Conservation (phyloP, 164 flowering plant species). For the Vitis rupestris region DNA sequence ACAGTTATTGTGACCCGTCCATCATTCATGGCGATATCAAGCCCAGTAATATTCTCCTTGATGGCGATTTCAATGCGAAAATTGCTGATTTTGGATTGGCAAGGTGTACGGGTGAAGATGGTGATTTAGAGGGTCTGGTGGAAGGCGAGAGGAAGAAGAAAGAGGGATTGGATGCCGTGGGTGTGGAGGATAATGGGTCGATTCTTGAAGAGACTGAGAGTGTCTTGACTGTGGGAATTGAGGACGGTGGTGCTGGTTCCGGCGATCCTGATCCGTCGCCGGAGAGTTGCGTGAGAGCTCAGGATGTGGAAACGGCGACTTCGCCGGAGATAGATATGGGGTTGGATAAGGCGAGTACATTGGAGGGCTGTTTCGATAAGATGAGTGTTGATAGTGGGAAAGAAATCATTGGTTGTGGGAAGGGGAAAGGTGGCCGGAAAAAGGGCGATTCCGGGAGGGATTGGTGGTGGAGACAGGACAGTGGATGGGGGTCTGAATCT, state of each 20-base stretch:
- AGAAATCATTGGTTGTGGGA: constrained; percentile 25
- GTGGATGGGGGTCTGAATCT: constrained; percentile 47
- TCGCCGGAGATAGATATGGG: constrained; percentile 54
- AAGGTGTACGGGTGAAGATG: constrained; percentile 28
- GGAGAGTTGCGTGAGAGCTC: constrained; percentile 29
- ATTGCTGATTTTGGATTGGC: constrained; percentile 90
- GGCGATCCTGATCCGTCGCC: constrained; percentile 41
- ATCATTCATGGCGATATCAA: constrained; percentile 92
- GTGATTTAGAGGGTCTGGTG: constrained; percentile 24
- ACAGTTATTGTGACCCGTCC: constrained; percentile 59
- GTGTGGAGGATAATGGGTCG: constrained; percentile 57
- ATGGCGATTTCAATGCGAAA: constrained; percentile 61
- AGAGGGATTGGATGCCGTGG: constrained; percentile 7
- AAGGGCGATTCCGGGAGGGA: constrained; percentile 56
- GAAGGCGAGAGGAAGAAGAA: constrained; percentile 23
- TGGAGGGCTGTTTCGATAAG: constrained; percentile 60
- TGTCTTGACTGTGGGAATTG: constrained; percentile 35
- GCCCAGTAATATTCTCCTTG: constrained; percentile 82
- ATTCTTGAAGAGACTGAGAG: constrained; percentile 76
- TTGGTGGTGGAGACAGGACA: constrained; percentile 92
- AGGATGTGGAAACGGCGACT: constrained; percentile 38
- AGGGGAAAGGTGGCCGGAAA: constrained; percentile 26
- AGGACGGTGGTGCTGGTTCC: constrained; percentile 28
- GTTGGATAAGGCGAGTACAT: constrained; percentile 52
- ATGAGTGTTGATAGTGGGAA: constrained; percentile 68